Evolutionary conservation across 2,329 filamentous ascomycete genomes (phyloP).

Genomic region (Beauveria scarabaeidicola): DNA sequence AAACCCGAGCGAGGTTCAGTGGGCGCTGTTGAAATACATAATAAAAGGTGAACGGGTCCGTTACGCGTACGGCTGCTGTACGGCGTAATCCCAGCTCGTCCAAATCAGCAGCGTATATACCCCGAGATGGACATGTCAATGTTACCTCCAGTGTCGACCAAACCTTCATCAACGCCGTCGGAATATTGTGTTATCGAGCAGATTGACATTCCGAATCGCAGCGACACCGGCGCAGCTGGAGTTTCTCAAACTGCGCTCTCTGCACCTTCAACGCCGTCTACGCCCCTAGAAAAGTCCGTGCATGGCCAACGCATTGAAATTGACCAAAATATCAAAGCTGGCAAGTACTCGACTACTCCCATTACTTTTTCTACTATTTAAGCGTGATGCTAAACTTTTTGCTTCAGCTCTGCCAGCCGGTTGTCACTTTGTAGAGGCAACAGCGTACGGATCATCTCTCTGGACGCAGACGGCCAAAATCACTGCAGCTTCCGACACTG

Average conservation of each 20-base stretch:
- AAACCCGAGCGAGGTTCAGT: too few species aligned
- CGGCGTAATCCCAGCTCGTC: neutral
- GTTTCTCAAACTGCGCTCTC: neutral
- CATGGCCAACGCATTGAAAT: neutral
- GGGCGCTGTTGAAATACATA: neutral
- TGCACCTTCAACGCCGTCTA: neutral
- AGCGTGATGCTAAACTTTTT: too few species aligned
- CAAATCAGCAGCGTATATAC: neutral
- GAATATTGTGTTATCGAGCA: neutral
- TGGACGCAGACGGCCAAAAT: conserved; percentile 1
- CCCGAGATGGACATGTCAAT: neutral
- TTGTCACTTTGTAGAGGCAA: neutral
- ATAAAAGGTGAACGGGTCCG: neutral
- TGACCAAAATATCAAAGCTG: neutral
- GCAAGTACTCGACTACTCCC: neutral
- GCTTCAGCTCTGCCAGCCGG: neutral
- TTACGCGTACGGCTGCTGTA: neutral
- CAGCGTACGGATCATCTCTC: neutral
- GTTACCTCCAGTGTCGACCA: neutral
- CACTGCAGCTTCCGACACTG: neutral
- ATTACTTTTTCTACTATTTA: too few species aligned
- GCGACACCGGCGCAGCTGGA: neutral
- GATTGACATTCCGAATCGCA: neutral
- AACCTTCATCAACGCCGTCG: neutral
- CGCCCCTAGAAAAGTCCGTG: neutral